A percentile compares a stretch with the other conserved stretches of the same genome.
phyloP scores from a whole-genome alignment of 1,284 basidiomycete genomes.

The Leccinum solheimii region DNA sequence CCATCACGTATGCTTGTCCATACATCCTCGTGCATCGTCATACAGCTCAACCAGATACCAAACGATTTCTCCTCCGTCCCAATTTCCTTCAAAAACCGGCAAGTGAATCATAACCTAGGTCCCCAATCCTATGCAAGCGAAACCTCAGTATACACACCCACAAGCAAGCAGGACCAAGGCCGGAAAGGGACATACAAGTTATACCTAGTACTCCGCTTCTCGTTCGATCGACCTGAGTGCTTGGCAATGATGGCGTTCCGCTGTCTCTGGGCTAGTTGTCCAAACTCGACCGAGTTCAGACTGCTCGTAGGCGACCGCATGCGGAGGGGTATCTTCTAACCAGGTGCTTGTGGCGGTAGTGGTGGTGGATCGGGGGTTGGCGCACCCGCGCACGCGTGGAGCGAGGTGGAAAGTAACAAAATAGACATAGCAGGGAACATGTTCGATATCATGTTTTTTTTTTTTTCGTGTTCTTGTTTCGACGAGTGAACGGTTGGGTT shows the following conservation, averaged over 20 bases:
- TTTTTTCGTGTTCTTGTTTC: neutral
- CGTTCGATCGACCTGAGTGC: too few species aligned
- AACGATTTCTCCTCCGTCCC: conserved; percentile 63
- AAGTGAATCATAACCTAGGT: conserved; percentile 31
- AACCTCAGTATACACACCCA: conserved; percentile 4
- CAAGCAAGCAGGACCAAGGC: neutral
- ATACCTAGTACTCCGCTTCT: too few species aligned
- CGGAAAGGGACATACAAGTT: too few species aligned
- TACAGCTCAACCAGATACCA: conserved; percentile 68
- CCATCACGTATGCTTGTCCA: conserved; percentile 28
- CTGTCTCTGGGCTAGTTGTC: too few species aligned
- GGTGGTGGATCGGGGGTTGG: conserved; percentile 15
- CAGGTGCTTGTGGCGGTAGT: conserved; percentile 1
- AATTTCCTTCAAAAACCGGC: conserved; percentile 55
- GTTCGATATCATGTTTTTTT: conserved; percentile 15
- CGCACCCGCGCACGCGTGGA: conserved; percentile 5
- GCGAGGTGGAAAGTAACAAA: conserved; percentile 18
- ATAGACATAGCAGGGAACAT: conserved; percentile 12
- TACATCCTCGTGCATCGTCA: conserved; percentile 57
- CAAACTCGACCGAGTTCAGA: too few species aligned
- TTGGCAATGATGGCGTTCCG: too few species aligned
- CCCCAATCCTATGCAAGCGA: conserved; percentile 20
- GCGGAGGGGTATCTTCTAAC: neutral
- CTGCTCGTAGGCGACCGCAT: too few species aligned
- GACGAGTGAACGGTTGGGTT: neutral